Conservation (phyloP, 768 basidiomycete species). For the Pleurotus eryngii region DNA sequence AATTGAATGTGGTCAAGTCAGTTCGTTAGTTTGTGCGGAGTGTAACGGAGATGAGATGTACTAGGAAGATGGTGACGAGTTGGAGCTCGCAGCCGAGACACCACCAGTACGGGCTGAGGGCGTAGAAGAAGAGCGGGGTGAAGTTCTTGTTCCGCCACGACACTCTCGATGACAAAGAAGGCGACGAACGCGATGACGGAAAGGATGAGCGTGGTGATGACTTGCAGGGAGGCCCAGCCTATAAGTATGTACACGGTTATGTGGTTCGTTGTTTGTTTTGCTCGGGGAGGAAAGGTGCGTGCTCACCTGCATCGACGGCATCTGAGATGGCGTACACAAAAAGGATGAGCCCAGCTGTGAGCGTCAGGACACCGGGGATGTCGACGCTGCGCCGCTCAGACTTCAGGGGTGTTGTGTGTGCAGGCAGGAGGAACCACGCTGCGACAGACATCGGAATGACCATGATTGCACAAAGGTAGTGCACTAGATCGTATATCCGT, state of each 20-base stretch:
- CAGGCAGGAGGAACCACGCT: slow-evolving; percentile 12
- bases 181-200: slow-evolving; percentile 30
- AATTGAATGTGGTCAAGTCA: slow-evolving; percentile 17
- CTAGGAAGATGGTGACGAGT: slow-evolving; percentile 24
- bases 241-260: neutral
- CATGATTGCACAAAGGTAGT: slow-evolving; percentile 40
- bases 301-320: slow-evolving; percentile 26
- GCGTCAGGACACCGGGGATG: slow-evolving; percentile 10
- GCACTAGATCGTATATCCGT: slow-evolving; percentile 18
- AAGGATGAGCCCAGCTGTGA: slow-evolving; percentile 21
- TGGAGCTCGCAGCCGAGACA: slow-evolving; percentile 29
- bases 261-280: neutral
- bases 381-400: slow-evolving; percentile 10
- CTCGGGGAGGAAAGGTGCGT: neutral
- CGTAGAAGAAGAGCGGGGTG: slow-evolving; percentile 31
- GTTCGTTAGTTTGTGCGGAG: neutral
- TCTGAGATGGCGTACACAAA: slow-evolving; percentile 35
- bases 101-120: slow-evolving; percentile 10
- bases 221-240: slow-evolving; percentile 41
- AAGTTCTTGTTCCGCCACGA: slow-evolving; percentile 36
- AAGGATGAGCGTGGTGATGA: slow-evolving; percentile 39
- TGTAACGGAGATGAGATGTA: neutral
- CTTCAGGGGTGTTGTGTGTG: neutral
- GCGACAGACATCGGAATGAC: slow-evolving; percentile 13
- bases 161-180: slow-evolving; percentile 47